These are phyloP conservation scores for Stagonosporopsis vannaccii DNA, from an alignment of 2,329 filamentous ascomycete genomes.

Conservation along the genomic window DNA sequence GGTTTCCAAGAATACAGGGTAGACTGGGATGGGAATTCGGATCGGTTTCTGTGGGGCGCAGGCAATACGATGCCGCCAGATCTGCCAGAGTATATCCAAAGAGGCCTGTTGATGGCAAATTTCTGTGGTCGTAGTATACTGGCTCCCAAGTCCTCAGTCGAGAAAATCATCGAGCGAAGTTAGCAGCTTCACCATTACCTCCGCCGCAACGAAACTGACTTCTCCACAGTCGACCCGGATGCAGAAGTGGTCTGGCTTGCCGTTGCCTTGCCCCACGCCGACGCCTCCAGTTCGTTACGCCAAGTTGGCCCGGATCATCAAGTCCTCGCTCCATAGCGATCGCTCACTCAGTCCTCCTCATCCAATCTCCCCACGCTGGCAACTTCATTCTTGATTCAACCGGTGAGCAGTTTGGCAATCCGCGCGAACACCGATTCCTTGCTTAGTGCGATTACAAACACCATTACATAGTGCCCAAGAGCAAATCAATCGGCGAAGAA, in stretches of 20 bases:
- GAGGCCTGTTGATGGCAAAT: neutral
- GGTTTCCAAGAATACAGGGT: neutral
- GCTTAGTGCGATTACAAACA: neutral
- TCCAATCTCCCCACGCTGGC: constrained; percentile 1
- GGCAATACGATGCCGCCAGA: neutral
- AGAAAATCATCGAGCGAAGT: neutral
- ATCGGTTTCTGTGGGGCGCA: neutral
- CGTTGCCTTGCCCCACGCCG: neutral
- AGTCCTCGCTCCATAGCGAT: neutral
- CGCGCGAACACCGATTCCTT: constrained; percentile 4
- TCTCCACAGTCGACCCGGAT: neutral
- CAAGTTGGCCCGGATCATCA: neutral
- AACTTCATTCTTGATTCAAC: constrained; percentile 9
- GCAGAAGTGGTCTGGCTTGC: neutral
- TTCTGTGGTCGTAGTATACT: neutral
- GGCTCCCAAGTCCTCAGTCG: neutral
- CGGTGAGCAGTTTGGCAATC: constrained; percentile 3
- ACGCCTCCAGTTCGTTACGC: neutral
- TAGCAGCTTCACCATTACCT: neutral
- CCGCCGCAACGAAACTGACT: neutral
- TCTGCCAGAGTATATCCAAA: neutral
- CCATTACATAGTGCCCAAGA: neutral
- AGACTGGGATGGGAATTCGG: neutral
- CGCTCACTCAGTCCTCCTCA: constrained; percentile 1
- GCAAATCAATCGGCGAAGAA: neutral